Evolutionary conservation across 2,329 filamentous ascomycete species (phyloP), one percentile per base, ranked within the genome.

Genomic region (Phaeosphaeria sp.): DNA sequence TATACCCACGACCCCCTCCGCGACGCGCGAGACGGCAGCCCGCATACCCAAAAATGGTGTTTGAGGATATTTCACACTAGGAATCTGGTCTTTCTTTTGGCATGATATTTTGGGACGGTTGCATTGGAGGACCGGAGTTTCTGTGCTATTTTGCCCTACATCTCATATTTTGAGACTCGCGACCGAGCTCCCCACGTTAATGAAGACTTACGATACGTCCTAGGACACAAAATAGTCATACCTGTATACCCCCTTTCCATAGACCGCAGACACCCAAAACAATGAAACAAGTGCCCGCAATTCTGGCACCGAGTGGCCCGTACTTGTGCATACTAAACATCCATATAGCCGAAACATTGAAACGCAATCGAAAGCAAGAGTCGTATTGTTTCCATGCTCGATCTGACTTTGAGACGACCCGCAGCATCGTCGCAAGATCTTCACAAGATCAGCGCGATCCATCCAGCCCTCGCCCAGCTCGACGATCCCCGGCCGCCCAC

Each of bases 41-140:
- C 61, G 62, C 60, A 66, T 66, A 63, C 47, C 57, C 44, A 55
- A 56, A 60, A 63, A 48, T 18, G 58, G 64, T 43, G 62, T 64
- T 66, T 57, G 51, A 54, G 54, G 27, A 36, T 9, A 51, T 55
- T 59, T 33, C 44, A 47, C 42, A 27, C 36, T 50, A 17, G 15
- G 54, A 46, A 46, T 51, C 46, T 22, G 42, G 36, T 49, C 17
- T 42, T 49, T 46, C 44, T 54, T 55, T 59, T 63, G 55, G 49
- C 42, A 54, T 50, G 46, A 46, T 22, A 52, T 41, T 49, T 52
- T 22, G 46, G 46, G 30, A 56, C 2, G 33, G 52, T 33, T 58
- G 63, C 62, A 65, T 65, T 39, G 52, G 56, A 52, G 57, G 46
- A 23, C 20, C 5, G 60, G 62, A 48, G 62, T 60, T 59, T 36